A percentile compares a stretch with the other conserved stretches of the same genome.
phyloP scores from a whole-genome alignment of 352 stramenopile species.

The Pythium aquatile region DNA sequence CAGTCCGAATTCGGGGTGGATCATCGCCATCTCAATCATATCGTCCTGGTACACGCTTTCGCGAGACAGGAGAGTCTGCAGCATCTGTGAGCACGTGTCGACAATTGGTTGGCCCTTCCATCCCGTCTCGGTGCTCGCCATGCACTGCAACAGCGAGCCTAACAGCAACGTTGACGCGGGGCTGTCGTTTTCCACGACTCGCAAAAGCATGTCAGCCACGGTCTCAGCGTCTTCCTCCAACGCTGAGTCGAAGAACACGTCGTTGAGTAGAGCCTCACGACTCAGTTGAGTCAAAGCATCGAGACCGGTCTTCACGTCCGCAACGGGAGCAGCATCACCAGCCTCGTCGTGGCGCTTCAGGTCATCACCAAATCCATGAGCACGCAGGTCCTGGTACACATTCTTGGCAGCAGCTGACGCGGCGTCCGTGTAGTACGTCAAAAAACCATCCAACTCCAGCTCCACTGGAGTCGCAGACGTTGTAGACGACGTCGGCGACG shows the following conservation, averaged over 20 bases:
- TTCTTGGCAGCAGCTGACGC: constrained; percentile 71
- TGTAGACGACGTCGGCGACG: constrained; percentile 26
- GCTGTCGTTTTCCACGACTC: constrained; percentile 63
- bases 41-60: constrained; percentile 57
- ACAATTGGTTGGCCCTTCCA: constrained; percentile 87
- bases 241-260: constrained; percentile 84
- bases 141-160: constrained; percentile 68
- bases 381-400: constrained; percentile 76
- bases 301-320: constrained; percentile 42
- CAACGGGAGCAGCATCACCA: constrained; percentile 15
- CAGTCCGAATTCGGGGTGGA: constrained; percentile 65
- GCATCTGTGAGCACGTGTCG: constrained; percentile 59
- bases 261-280: constrained; percentile 58
- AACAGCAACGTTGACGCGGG: constrained; percentile 59
- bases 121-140: constrained; percentile 79
- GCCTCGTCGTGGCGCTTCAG: constrained; percentile 45
- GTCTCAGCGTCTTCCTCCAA: constrained; percentile 87
- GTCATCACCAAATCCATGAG: constrained; percentile 81
- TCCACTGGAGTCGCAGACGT: constrained; percentile 6
- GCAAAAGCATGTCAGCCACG: constrained; percentile 67
- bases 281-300: constrained; percentile 56
- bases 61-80: constrained; percentile 65
- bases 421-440: constrained; percentile 83
- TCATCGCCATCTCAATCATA: constrained; percentile 69
- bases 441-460: constrained; percentile 75